Conservation (phyloP, 345 rosid genomes). For the Capsella bursapastoris region DNA sequence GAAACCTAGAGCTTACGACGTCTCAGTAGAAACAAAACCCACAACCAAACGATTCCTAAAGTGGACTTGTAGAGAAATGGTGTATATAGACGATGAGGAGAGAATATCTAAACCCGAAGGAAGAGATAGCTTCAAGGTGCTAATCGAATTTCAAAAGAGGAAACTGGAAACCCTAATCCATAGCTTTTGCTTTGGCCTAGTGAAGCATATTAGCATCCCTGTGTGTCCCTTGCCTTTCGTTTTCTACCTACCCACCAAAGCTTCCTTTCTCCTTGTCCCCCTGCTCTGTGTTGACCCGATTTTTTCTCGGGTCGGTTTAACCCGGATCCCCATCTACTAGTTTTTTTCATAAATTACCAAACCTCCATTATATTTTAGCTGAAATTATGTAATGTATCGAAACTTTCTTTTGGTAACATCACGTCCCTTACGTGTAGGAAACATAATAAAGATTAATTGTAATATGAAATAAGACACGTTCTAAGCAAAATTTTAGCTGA, state of each 20-base stretch:
- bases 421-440: not conserved
- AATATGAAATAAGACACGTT: not conserved
- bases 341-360: not conserved
- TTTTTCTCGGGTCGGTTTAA: constrained; percentile 20
- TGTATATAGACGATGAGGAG: constrained; percentile 10
- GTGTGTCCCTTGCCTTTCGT: constrained; percentile 36
- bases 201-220: constrained; percentile 12
- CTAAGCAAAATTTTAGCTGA: not conserved
- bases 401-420: not conserved
- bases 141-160: constrained; percentile 7
- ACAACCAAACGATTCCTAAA: not conserved
- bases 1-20: not conserved
- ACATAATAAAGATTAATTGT: too few relatives aligned
- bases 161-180: constrained; percentile 33
- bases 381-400: not conserved
- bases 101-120: constrained; percentile 41
- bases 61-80: constrained; percentile 19
- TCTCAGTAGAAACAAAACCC: not conserved
- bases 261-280: constrained; percentile 1
- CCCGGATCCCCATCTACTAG: constrained; percentile 6
- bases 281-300: constrained; percentile 31
- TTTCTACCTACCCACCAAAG: constrained; percentile 18
- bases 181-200: constrained; percentile 6
- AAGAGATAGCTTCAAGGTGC: constrained; percentile 26
- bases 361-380: not conserved